phyloP scores from a whole-genome alignment of 2,329 filamentous ascomycete species.

The Domatiomyces catenatus region DNA sequence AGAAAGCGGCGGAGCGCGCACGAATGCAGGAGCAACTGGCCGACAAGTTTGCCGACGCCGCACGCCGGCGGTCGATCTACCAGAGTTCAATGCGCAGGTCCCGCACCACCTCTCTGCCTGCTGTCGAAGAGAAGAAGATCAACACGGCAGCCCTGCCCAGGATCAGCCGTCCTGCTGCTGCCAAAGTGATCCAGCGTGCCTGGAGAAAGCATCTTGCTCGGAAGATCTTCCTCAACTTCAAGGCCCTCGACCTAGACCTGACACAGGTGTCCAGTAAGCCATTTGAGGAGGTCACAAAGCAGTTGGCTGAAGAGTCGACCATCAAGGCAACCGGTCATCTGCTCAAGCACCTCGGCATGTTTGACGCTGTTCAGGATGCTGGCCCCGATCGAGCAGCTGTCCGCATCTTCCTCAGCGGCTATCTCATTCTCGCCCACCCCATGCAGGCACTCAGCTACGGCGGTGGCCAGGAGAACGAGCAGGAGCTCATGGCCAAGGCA shows the following conservation, averaged over 20 bases:
- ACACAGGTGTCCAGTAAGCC: conserved; percentile 35
- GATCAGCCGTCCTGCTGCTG: conserved; percentile 38
- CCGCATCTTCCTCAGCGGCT: conserved; percentile 48
- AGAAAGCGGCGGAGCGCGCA: conserved; percentile 46
- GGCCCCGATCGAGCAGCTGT: conserved; percentile 36
- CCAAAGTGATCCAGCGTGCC: conserved; percentile 40
- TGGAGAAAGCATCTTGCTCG: conserved; percentile 40
- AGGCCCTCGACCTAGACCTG: conserved; percentile 37
- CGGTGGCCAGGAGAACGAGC: conserved; percentile 46
- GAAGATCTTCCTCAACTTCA: conserved; percentile 36
- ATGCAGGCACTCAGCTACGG: conserved; percentile 39
- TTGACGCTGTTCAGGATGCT: conserved; percentile 33
- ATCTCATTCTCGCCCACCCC: conserved; percentile 47
- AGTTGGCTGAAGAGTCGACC: conserved; percentile 41
- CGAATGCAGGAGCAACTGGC: conserved; percentile 46
- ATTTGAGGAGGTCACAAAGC: conserved; percentile 44
- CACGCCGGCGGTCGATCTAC: conserved; percentile 38
- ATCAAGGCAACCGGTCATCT: conserved; percentile 38
- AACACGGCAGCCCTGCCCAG: conserved; percentile 21
- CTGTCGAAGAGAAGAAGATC: conserved; percentile 29
- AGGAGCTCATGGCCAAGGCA: conserved; percentile 46
- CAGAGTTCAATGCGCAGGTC: conserved; percentile 35
- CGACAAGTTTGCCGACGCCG: conserved; percentile 49
- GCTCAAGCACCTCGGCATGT: conserved; percentile 40
- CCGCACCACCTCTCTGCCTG: conserved; percentile 37